Conservation (phyloP, 176 grass and related monocot genomes). For the Zoysia japonica region DNA sequence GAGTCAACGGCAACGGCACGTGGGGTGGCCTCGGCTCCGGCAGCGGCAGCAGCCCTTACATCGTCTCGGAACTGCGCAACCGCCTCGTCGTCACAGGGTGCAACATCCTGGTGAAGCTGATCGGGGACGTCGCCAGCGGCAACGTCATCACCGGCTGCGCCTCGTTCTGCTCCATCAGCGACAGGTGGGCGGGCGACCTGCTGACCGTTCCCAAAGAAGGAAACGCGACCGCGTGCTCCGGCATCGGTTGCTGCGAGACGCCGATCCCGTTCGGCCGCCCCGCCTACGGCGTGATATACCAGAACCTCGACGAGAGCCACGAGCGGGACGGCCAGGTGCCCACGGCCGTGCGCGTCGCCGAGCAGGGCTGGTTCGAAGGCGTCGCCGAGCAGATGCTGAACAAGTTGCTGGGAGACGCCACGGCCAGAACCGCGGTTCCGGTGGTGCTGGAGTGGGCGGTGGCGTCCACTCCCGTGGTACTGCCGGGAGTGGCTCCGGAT, state of each 20-base stretch:
- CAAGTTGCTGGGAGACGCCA: rapidly evolving
- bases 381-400: not conserved
- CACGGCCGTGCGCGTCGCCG: not conserved
- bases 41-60: not conserved
- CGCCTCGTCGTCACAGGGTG: constrained; percentile 12
- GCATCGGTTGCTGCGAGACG: constrained; percentile 19
- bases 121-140: not conserved
- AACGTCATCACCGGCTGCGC: constrained; percentile 38
- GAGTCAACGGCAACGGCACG: not conserved
- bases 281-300: not conserved
- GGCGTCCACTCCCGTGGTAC: not conserved
- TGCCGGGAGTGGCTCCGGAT: not conserved
- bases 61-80: not conserved
- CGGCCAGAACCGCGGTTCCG: not conserved
- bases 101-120: not conserved
- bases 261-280: constrained; percentile 32
- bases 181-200: not conserved
- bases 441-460: constrained; percentile 29
- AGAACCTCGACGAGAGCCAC: not conserved
- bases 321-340: not conserved
- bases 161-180: constrained; percentile 21
- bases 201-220: not conserved
- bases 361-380: constrained; percentile 21
- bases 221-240: not conserved
- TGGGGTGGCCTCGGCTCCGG: not conserved